A percentile compares a stretch with the other conserved stretches of the same genome.
These are phyloP conservation scores for Pyricularia grisea DNA, from an alignment of 2,329 filamentous ascomycete genomes.

Conservation along the genomic window DNA sequence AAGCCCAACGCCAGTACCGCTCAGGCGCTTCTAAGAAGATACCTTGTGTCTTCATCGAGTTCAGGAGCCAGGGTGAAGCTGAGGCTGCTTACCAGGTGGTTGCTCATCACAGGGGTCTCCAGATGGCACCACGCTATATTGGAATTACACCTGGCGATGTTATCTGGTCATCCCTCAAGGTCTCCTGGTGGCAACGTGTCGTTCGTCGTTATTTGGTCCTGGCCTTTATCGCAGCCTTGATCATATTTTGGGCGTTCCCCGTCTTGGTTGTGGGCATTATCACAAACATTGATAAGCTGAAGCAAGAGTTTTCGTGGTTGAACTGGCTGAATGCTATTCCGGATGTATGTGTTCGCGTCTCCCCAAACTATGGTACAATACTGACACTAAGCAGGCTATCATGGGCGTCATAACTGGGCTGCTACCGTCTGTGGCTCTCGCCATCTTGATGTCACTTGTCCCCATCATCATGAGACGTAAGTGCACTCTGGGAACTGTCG, in stretches of 20 bases:
- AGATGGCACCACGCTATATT: conserved; percentile 79
- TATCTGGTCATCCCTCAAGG: conserved; percentile 76
- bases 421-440: conserved; percentile 67
- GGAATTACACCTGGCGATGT: conserved; percentile 76
- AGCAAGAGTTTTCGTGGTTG: conserved; percentile 54
- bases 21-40: conserved; percentile 55
- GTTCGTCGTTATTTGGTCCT: conserved; percentile 60
- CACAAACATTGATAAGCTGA: conserved; percentile 70
- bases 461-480: conserved; percentile 71
- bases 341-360: conserved; percentile 6
- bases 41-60: conserved; percentile 85
- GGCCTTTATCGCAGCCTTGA: conserved; percentile 64
- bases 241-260: conserved; percentile 77
- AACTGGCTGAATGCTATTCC: conserved; percentile 66
- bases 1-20: conserved; percentile 57
- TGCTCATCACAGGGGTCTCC: conserved; percentile 75
- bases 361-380: not conserved
- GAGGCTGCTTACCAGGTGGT: conserved; percentile 82
- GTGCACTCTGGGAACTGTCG: conserved; percentile 15
- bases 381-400: conserved; percentile 31
- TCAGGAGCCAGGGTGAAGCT: conserved; percentile 70
- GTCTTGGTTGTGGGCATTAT: conserved; percentile 75
- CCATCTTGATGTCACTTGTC: conserved; percentile 78
- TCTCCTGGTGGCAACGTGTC: conserved; percentile 80
- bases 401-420: conserved; percentile 79